Conservation (phyloP, 306 rosid species). For the Biancaea sappan region DNA sequence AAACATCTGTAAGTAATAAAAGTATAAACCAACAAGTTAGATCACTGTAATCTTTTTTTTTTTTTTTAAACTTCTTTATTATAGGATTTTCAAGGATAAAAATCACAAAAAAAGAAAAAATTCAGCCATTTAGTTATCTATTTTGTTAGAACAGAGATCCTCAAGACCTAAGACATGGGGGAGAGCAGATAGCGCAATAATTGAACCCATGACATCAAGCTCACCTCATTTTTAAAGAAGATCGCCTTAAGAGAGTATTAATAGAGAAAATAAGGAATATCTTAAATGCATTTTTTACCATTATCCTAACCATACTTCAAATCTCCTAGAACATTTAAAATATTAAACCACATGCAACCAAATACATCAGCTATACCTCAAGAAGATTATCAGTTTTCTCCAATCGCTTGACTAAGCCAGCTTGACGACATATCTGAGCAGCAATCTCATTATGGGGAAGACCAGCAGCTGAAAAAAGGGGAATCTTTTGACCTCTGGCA, state of each 20-base stretch:
- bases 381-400: constrained; percentile 91
- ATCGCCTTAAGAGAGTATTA: background rate
- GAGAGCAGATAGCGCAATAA: background rate
- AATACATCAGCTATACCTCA: constrained; percentile 59
- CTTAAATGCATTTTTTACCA: constrained; percentile 1
- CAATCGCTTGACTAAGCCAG: constrained; percentile 96
- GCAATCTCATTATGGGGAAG: constrained; percentile 99
- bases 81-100: background rate
- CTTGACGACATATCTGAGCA: constrained; percentile 99
- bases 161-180: background rate
- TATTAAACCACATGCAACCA: constrained; percentile 12
- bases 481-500: constrained; percentile 99
- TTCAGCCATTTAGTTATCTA: background rate
- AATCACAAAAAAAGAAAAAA: background rate
- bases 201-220: background rate
- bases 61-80: background rate
- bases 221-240: background rate
- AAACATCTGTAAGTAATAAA: constrained; percentile 15
- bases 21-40: constrained; percentile 1
- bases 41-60: constrained; percentile 15
- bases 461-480: constrained; percentile 99
- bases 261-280: constrained; percentile 15
- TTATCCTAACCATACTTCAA: background rate
- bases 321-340: constrained; percentile 27
- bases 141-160: background rate